These are phyloP conservation scores for Endoconidiophora polonica DNA, from an alignment of 2,329 filamentous ascomycete genomes.

Conservation along the genomic window DNA sequence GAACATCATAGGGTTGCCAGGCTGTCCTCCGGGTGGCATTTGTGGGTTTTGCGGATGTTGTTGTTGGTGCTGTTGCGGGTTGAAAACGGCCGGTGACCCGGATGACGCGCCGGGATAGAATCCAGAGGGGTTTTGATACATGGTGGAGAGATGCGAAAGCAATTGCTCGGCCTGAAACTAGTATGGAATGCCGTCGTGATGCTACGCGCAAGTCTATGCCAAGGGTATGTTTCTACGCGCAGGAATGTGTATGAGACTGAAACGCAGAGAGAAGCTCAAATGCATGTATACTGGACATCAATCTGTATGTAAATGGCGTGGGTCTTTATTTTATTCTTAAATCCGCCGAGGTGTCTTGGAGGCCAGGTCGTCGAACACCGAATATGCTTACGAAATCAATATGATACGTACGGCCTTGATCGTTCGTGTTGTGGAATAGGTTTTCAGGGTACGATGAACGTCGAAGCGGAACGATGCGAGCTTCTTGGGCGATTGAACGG, in stretches of 20 bases:
- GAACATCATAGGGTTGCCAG: constrained; percentile 12
- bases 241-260: background rate
- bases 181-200: background rate
- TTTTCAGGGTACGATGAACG: no score
- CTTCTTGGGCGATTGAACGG: no score
- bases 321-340: no score
- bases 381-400: no score
- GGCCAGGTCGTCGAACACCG: no score
- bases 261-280: no score
- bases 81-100: constrained; percentile 9
- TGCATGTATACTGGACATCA: no score
- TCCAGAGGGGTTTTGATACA: constrained; percentile 11
- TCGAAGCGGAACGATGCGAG: no score
- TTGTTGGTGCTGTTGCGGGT: constrained; percentile 6
- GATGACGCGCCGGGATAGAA: constrained; percentile 10
- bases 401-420: no score
- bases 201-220: background rate
- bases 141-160: background rate
- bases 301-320: no score
- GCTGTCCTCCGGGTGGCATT: constrained; percentile 8
- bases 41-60: constrained; percentile 7
- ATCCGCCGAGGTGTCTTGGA: no score
- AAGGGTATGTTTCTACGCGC: background rate
- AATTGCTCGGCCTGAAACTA: background rate
- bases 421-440: no score